Conservation (phyloP, 805 yeast genomes). For the Saccharomycopsis lassenensis region DNA sequence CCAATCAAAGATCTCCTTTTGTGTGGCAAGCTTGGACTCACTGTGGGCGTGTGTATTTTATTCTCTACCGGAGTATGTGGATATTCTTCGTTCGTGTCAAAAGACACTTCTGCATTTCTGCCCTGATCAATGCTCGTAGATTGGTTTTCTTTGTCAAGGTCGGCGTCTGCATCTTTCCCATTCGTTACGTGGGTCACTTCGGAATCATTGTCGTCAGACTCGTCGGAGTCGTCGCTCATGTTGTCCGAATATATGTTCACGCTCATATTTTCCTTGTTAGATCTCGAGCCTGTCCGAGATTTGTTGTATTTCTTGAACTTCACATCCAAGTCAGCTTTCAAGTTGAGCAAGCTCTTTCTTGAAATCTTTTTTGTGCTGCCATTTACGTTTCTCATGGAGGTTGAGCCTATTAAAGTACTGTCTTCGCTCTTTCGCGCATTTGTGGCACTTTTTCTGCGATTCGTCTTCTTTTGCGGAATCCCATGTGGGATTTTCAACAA, state of each 20-base stretch:
- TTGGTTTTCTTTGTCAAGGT: background rate
- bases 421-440: background rate
- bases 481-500: constrained; percentile 13
- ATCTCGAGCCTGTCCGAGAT: background rate
- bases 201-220: background rate
- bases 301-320: constrained; percentile 4
- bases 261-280: background rate
- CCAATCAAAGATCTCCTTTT: constrained; percentile 17
- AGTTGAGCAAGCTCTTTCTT: constrained; percentile 9
- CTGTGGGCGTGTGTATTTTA: constrained; percentile 15
- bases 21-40: constrained; percentile 12
- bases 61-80: constrained; percentile 17
- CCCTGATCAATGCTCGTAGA: background rate
- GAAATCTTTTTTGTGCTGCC: constrained; percentile 5
- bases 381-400: background rate
- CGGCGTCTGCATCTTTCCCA: background rate
- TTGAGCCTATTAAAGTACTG: constrained; percentile 1
- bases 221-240: background rate
- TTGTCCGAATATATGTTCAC: background rate
- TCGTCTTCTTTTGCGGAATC: constrained; percentile 7
- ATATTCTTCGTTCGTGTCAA: constrained; percentile 11
- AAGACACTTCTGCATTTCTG: no score
- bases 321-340: constrained; percentile 12
- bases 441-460: constrained; percentile 5
- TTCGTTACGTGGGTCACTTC: background rate